A percentile compares a stretch with the other conserved stretches of the same genome.
These are phyloP conservation scores for Cryptococcus sp. DNA, from an alignment of 1,284 basidiomycete species.

Conservation along the genomic window DNA sequence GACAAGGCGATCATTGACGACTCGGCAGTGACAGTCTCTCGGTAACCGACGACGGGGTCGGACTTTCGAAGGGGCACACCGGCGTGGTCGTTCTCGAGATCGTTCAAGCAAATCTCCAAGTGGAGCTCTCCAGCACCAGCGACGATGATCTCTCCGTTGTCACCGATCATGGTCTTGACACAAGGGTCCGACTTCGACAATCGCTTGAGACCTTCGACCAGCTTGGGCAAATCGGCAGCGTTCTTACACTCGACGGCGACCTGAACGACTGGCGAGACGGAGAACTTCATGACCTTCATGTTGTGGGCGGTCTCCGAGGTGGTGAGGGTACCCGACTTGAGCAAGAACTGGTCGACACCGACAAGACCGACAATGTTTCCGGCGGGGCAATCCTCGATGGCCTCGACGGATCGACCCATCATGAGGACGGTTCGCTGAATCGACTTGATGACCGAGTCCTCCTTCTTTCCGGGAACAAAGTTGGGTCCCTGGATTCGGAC, in stretches of 20 bases:
- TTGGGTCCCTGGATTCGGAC: conserved; percentile 99
- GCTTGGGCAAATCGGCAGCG: conserved; percentile 96
- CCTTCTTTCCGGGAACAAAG: conserved; percentile 98
- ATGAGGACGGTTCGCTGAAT: conserved; percentile 98
- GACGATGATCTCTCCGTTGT: conserved; percentile 97
- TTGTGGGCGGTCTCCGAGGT: conserved; percentile 98
- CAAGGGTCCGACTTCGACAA: conserved; percentile 99
- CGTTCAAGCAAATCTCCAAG: conserved; percentile 99
- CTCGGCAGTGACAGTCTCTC: conserved; percentile 96
- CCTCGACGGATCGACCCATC: conserved; percentile 99
- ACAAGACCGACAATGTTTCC: conserved; percentile 99
- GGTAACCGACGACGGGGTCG: conserved; percentile 96
- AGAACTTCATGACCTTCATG: conserved; percentile 99
- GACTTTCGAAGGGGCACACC: conserved; percentile 99
- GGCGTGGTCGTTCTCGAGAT: conserved; percentile 98
- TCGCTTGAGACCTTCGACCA: conserved; percentile 99
- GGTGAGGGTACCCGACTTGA: conserved; percentile 98
- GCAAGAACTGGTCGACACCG: conserved; percentile 99
- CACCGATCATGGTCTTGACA: conserved; percentile 91
- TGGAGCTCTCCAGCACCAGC: conserved; percentile 99
- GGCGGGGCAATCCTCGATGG: conserved; percentile 97
- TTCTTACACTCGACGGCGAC: conserved; percentile 99
- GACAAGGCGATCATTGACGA: conserved; percentile 94
- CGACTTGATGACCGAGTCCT: conserved; percentile 96
- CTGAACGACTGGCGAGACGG: conserved; percentile 98